phyloP scores from a whole-genome alignment of 495 filamentous ascomycete genomes.

The Penicillium soppii region DNA sequence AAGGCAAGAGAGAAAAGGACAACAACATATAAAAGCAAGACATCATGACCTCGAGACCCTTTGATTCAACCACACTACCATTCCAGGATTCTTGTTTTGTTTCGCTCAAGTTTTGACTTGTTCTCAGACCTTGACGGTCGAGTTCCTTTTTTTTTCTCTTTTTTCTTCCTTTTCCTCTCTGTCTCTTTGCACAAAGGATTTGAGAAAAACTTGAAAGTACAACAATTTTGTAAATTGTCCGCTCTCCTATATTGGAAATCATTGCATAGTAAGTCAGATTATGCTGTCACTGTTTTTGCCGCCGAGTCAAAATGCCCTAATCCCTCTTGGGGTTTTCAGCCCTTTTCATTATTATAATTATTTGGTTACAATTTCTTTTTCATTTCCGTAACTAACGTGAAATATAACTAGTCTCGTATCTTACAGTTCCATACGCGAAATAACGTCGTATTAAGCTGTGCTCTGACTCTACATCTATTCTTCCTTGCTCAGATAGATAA shows the following conservation, averaged over 20 bases:
- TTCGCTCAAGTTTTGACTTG: neutral
- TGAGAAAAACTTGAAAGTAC: neutral
- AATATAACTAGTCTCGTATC: slow-evolving; percentile 2
- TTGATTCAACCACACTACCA: too few species aligned
- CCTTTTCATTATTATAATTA: too few species aligned
- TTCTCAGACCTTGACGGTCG: neutral
- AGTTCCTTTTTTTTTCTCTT: neutral
- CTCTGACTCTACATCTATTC: neutral
- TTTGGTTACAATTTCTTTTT: too few species aligned
- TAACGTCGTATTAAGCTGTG: neutral
- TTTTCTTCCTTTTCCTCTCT: neutral
- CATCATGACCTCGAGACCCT: too few species aligned
- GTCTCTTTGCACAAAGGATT: neutral
- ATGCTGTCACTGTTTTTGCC: neutral
- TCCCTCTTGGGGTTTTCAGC: neutral
- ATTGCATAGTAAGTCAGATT: neutral
- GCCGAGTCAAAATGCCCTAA: neutral
- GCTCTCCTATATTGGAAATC: neutral
- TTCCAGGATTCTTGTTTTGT: neutral
- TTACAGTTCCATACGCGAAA: neutral
- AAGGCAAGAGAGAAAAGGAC: neutral
- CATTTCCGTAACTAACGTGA: slow-evolving; percentile 4
- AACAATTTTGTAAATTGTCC: neutral
- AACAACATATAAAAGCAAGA: neutral
- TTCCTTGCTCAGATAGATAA: neutral